Conservation (phyloP, 2,329 filamentous ascomycete genomes). For the Neofusicoccum cordaticola region DNA sequence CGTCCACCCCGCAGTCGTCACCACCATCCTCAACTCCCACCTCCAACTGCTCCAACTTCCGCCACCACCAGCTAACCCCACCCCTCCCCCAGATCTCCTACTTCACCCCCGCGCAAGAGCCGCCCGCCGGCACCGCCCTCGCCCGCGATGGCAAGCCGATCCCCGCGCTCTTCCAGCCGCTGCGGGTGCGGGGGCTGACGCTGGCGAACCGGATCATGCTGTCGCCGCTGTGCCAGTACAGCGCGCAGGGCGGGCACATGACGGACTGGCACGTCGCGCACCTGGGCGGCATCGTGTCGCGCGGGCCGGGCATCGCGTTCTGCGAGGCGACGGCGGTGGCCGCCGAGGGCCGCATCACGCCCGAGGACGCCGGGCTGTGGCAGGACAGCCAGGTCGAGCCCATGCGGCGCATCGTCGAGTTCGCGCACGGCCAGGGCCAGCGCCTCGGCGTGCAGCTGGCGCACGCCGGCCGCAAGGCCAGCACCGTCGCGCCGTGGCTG, state of each 20-base stretch:
- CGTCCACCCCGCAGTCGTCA: neutral
- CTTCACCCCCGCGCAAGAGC: conserved; percentile 48
- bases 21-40: neutral
- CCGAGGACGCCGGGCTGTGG: conserved; percentile 79
- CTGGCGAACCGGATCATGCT: conserved; percentile 68
- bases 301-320: conserved; percentile 70
- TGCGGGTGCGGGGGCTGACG: conserved; percentile 57
- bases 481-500: conserved; percentile 63
- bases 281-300: conserved; percentile 72
- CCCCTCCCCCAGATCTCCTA: conserved; percentile 39
- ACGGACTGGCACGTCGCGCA: conserved; percentile 82
- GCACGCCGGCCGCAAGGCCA: conserved; percentile 70
- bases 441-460: conserved; percentile 76
- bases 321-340: conserved; percentile 77
- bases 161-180: conserved; percentile 59
- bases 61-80: neutral
- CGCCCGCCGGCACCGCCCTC: conserved; percentile 47
- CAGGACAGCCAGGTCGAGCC: conserved; percentile 76
- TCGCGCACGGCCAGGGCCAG: conserved; percentile 74
- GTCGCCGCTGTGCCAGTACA: conserved; percentile 66
- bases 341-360: conserved; percentile 77
- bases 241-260: conserved; percentile 64
- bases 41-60: no score
- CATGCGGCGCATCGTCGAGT: conserved; percentile 69
- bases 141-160: conserved; percentile 40